Base-by-base conservation (phyloP, 73 alveolate genomes). In the Tetrahymena malaccensis region DNA sequence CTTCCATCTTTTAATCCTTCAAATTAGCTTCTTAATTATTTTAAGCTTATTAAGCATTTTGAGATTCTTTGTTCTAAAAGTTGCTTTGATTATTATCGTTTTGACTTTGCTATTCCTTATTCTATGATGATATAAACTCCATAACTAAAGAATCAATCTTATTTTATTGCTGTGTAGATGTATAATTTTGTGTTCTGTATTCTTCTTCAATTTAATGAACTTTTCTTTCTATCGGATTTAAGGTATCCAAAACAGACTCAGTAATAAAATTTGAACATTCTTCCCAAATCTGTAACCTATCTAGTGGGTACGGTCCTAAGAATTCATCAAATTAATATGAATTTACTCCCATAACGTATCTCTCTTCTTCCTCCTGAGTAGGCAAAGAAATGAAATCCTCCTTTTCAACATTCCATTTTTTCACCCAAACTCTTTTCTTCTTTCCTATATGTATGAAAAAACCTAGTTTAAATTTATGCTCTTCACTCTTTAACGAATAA, bases 251-350 rank as follows among this genome's bases (percentile, higher is more conserved):
- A 0, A 96, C 97, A 37, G 89, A 95, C 27, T 43, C 95, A 93
- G 95, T 94, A 40, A 97, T 95, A 94, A 94, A 95, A 34, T 96
- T 95, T 10, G 97, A 94, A 83, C 96, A 95, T 93, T 94, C 97
- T 27, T 94, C 89, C 98, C 98, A 97, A 94, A 96, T 94, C 43
- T 97, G 56, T 11, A 94, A 95, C 89, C 96, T 96, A 89, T 97
- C 97, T 93, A 85, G 35, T 11, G 97, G 98, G 94, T 97, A 97
- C 35, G 95, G 95, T 16, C 98, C 98, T 43, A 97, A 95, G 95
- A 94, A 85, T 44, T 93, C 94, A 70, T 97, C 98, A 95, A 97
- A 96, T 93, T 97, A 98, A 94, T 96, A 96, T 96, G 96, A 96
- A 85, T 96, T 96, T 57, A 97, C 35, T 19, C 97, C 97, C 16